Conservation (phyloP, 306 rosid species). For the Quercus alba region DNA sequence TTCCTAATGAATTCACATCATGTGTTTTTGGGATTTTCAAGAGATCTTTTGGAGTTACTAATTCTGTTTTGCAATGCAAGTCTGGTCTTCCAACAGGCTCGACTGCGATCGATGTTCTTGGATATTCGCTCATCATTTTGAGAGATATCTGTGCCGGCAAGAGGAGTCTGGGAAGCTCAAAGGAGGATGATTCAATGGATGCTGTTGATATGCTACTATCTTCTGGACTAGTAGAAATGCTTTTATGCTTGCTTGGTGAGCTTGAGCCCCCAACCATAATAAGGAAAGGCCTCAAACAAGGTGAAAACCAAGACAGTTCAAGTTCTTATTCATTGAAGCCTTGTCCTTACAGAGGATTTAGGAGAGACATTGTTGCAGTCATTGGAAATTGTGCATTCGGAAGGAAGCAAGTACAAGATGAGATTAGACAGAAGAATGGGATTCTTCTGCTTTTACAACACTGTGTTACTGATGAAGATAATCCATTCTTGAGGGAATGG, state of each 20-base stretch:
- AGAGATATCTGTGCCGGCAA: constrained; percentile 68
- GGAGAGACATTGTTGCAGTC: constrained; percentile 69
- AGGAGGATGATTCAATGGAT: constrained; percentile 30
- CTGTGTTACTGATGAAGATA: constrained; percentile 78
- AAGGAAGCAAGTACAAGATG: constrained; percentile 64
- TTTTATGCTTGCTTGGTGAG: constrained; percentile 52
- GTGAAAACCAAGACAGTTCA: constrained; percentile 29
- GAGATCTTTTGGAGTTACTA: constrained; percentile 35
- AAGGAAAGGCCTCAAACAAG: constrained; percentile 48
- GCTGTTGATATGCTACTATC: constrained; percentile 49
- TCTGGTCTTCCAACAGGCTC: constrained; percentile 68
- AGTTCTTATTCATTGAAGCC: constrained; percentile 30
- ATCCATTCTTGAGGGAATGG: constrained; percentile 88
- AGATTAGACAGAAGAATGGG: constrained; percentile 50
- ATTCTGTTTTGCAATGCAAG: constrained; percentile 28
- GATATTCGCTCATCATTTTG: constrained; percentile 67
- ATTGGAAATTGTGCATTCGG: constrained; percentile 65
- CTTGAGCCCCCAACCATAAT: constrained; percentile 74
- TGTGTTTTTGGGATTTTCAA: constrained; percentile 57
- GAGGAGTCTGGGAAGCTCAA: constrained; percentile 20
- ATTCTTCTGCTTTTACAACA: constrained; percentile 74
- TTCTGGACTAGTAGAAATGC: constrained; percentile 47
- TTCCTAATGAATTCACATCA: constrained; percentile 41
- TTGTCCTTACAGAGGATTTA: constrained; percentile 67
- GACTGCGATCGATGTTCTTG: constrained; percentile 47